Evolutionary conservation across 805 yeast genomes (phyloP).

Genomic region (Starmerella apis): DNA sequence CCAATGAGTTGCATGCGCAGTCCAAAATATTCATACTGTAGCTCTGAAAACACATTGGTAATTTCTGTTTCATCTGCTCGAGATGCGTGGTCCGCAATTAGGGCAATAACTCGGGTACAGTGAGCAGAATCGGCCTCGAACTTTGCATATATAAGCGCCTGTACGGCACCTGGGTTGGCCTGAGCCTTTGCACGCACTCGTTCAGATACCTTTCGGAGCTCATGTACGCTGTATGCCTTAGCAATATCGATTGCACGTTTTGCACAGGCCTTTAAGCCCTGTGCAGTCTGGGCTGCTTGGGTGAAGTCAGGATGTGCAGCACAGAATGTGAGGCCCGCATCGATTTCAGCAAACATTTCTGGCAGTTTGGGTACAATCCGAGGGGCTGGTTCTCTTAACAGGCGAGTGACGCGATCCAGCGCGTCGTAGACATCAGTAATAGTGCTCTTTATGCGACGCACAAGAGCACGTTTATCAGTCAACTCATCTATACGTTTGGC

Average conservation of each 20-base stretch:
- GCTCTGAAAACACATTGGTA: conserved; percentile 6
- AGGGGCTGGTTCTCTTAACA: conserved; percentile 62
- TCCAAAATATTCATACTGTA: conserved; percentile 15
- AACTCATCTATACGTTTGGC: conserved; percentile 42
- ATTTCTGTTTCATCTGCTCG: background rate
- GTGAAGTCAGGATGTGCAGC: conserved; percentile 48
- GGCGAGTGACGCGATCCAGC: conserved; percentile 57
- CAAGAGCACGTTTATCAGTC: conserved; percentile 35
- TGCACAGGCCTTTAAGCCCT: conserved; percentile 72
- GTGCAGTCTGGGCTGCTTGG: conserved; percentile 57
- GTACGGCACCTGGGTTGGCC: conserved; percentile 8
- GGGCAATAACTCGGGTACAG: conserved; percentile 10
- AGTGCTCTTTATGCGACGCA: conserved; percentile 39
- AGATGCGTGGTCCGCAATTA: conserved; percentile 11
- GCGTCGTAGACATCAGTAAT: conserved; percentile 52
- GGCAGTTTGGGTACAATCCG: conserved; percentile 46
- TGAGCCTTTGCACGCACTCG: conserved; percentile 8
- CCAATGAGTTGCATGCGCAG: conserved; percentile 11
- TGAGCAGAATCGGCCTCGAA: conserved; percentile 19
- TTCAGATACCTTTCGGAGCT: conserved; percentile 29
- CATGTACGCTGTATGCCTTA: conserved; percentile 47
- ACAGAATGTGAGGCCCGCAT: conserved; percentile 54
- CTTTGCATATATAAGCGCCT: conserved; percentile 23
- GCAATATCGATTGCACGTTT: conserved; percentile 69
- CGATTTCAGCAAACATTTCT: conserved; percentile 47